A percentile compares a stretch with the other conserved stretches of the same genome.
These are phyloP conservation scores for Aspergillus heteromorphus DNA, from an alignment of 495 filamentous ascomycete genomes.

Conservation along the genomic window DNA sequence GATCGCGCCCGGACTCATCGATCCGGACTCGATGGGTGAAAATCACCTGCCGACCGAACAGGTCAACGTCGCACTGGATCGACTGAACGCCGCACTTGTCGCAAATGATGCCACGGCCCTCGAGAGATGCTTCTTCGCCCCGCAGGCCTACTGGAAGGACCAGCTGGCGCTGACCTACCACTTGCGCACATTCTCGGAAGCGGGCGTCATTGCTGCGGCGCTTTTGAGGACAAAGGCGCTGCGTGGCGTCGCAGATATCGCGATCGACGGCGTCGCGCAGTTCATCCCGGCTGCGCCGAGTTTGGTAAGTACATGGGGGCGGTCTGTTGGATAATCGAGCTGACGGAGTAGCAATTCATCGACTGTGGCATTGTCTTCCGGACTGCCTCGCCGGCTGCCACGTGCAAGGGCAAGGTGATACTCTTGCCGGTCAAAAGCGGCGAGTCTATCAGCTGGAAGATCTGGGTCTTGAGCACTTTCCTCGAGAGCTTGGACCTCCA, in stretches of 20 bases:
- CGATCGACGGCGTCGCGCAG: slow-evolving; percentile 15
- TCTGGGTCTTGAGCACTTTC: slow-evolving; percentile 19
- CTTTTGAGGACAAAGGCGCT: slow-evolving; percentile 13
- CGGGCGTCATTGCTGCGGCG: slow-evolving; percentile 7
- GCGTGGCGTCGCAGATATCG: slow-evolving; percentile 9
- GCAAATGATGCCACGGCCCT: slow-evolving; percentile 1
- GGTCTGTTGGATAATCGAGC: neutral
- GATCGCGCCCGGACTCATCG: slow-evolving; percentile 10
- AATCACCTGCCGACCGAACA: slow-evolving; percentile 15
- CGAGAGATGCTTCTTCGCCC: slow-evolving; percentile 15
- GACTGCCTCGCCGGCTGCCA: slow-evolving; percentile 13
- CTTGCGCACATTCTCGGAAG: slow-evolving; percentile 15
- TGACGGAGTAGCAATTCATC: slow-evolving; percentile 19
- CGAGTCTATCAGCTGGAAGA: slow-evolving; percentile 15
- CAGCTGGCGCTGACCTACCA: slow-evolving; percentile 19
- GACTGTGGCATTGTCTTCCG: slow-evolving; percentile 17
- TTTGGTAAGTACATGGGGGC: slow-evolving; percentile 9
- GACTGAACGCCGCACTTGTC: slow-evolving; percentile 14
- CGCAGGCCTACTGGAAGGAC: slow-evolving; percentile 22
- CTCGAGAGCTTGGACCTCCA: slow-evolving; percentile 16
- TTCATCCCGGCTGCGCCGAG: slow-evolving; percentile 13
- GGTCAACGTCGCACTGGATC: slow-evolving; percentile 4
- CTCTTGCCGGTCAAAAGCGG: slow-evolving; percentile 11
- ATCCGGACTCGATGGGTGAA: slow-evolving; percentile 10
- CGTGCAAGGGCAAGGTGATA: slow-evolving; percentile 15